Evolutionary conservation across 2,329 filamentous ascomycete genomes (phyloP).

Genomic region (Epichloe uncinata): DNA sequence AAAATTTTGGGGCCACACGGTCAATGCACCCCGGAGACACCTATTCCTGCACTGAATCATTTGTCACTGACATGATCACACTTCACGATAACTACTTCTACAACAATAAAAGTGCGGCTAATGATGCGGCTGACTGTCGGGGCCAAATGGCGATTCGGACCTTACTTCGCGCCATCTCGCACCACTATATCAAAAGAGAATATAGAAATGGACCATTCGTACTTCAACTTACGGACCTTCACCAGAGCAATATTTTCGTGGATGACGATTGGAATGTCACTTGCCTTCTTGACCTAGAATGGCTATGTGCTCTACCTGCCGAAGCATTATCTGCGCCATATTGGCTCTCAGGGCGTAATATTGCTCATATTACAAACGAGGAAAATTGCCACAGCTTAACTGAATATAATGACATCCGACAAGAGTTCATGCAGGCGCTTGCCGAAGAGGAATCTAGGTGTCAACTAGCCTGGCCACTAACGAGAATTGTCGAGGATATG

Average conservation of each 20-base stretch:
- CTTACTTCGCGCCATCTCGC: conserved; percentile 13
- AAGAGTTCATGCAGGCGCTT: conserved; percentile 10
- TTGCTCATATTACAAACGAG: conserved; percentile 8
- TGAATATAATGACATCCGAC: conserved; percentile 7
- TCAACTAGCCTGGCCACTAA: neutral
- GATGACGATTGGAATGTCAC: conserved; percentile 23
- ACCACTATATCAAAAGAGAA: conserved; percentile 13
- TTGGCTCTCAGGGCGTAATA: conserved; percentile 11
- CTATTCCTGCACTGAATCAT: conserved; percentile 17
- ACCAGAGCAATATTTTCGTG: conserved; percentile 22
- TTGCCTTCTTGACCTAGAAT: conserved; percentile 22
- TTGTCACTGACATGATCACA: conserved; percentile 13
- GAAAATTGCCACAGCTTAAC: conserved; percentile 4
- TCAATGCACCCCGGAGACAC: conserved; percentile 17
- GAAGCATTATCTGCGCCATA: conserved; percentile 10
- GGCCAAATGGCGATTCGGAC: conserved; percentile 15
- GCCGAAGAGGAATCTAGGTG: conserved; percentile 7
- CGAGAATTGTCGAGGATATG: conserved; percentile 2
- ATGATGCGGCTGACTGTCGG: conserved; percentile 12
- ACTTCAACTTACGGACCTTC: conserved; percentile 19
- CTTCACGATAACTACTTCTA: conserved; percentile 14
- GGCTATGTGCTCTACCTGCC: conserved; percentile 16
- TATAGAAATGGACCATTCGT: conserved; percentile 15
- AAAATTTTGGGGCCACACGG: conserved; percentile 20
- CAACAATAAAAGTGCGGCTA: conserved; percentile 12